Percentiles rank a stretch among this genome's conserved stretches.
Evolutionary conservation across 805 yeast species (phyloP).

Genomic region (Monosporozyma yasuniensis): DNA sequence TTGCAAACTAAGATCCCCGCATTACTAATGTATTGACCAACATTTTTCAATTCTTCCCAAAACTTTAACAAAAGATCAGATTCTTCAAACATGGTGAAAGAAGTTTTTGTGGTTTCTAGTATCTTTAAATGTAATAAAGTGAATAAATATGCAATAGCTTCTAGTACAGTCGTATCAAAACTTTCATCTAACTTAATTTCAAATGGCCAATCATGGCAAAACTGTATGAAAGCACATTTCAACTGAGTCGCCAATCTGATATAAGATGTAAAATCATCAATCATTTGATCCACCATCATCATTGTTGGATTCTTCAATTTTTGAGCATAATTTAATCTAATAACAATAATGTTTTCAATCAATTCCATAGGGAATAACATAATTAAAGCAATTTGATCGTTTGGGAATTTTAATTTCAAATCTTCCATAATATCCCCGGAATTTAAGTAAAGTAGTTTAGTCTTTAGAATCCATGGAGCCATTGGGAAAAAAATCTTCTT

Average conservation of each 20-base stretch:
- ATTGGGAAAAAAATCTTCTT: constrained; percentile 58
- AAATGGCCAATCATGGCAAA: constrained; percentile 59
- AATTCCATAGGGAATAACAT: constrained; percentile 71
- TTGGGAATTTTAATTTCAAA: constrained; percentile 65
- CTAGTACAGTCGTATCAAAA: constrained; percentile 59
- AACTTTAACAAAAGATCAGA: constrained; percentile 81
- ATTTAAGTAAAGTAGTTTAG: constrained; percentile 60
- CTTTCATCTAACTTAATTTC: constrained; percentile 53
- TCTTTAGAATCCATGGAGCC: constrained; percentile 75
- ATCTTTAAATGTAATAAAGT: constrained; percentile 66
- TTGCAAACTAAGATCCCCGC: constrained; percentile 77
- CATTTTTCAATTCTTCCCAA: constrained; percentile 67
- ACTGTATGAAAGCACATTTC: constrained; percentile 55
- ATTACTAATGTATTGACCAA: constrained; percentile 71
- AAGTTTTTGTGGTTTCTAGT: constrained; percentile 61
- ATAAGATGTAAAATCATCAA: constrained; percentile 74
- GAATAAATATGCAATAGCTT: constrained; percentile 65
- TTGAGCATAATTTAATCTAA: constrained; percentile 68
- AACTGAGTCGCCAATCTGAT: constrained; percentile 67
- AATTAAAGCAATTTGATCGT: constrained; percentile 54
- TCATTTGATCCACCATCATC: constrained; percentile 93
- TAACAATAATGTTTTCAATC: constrained; percentile 66
- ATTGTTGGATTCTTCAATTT: constrained; percentile 77
- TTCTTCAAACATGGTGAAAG: constrained; percentile 79
- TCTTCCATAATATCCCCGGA: constrained; percentile 54